Base-by-base conservation (phyloP, 1,284 basidiomycete species). In the Wallemia hederae region DNA sequence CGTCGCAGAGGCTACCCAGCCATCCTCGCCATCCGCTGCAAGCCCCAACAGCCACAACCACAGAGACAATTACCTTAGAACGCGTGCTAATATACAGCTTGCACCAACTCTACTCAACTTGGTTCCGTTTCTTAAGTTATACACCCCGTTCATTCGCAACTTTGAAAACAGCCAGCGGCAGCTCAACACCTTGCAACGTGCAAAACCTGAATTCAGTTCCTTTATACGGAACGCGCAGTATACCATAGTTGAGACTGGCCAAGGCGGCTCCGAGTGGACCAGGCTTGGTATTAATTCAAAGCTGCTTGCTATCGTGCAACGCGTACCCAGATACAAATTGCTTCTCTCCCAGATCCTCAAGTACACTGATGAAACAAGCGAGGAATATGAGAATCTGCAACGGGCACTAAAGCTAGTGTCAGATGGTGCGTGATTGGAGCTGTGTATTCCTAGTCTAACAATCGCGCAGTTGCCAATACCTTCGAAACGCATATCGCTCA, bases 281-380 rank as follows among this genome's bases (percentile, higher is more conserved):
- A 79, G 78, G 69, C 74, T 89, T 58, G 81, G 81, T 64, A 72
- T 90, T 27, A 74, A 80, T 15, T 84, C 86, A 65, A 87, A 86
- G 80, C 74, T 90, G n/a, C 73, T 90, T 61, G 85, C 81, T 2
- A 80, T 87, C 59, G 81, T 90, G 0, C 86, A 90, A 70, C 76
- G 87, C 58, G 86, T 86, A 68, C 86, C 86, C 11, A 76, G 87
- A 61, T 90, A 89, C 67, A 74, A 86, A 3, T 74, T 90, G 15
- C 72, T 90, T 2, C 75, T 90, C 59, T 82, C 81, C 63, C 67
- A 67, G 24, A 26, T 62, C 24, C n/a, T 31, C 11, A 24, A 19
- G 15, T 78, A 77, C 63, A 85, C 82, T 1, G 75, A 78, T 55
- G 69, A 72, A 2, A 77, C 78, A 1, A 80, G 83, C 62, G 72